Base-by-base conservation (phyloP, 495 filamentous ascomycete species). In the Penicillium verhagenii region DNA sequence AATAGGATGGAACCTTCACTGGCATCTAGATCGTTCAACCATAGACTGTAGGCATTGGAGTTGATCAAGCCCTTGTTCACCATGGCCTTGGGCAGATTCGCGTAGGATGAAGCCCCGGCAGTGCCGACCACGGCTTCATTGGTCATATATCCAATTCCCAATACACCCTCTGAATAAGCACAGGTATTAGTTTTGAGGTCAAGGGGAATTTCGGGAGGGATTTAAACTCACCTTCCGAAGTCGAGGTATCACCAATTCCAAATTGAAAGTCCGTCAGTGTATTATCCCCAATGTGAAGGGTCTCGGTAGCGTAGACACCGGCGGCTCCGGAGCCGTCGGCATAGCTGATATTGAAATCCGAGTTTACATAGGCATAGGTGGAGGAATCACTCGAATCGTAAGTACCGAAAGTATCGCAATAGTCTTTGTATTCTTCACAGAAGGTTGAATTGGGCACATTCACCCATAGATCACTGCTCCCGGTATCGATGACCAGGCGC, bases 391-490 rank as follows among this genome's bases (percentile, higher is more conserved):
- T 89, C n/a, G 88, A 77, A 46, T 81, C 60, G 66, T 90, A 94
- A 8, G 87, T 85, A 13, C 89, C 89, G 10, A 81, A 80, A 19
- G 58, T 65, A 10, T 60, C 53, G 60, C 89, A 93, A 9, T 80
- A 78, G 11, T 78, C 57, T 0, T 52, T 52, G 7, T 53, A 53
- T 3, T 61, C 54, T 7, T 64, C 52, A 61, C 91, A 96, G 16
- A 89, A 68, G 3, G 66, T 57, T 6, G 89, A 93, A 28, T 65
- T 68, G 11, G 79, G 78, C 4, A 87, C 82, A 68, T 95, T 94
- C 21, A 86, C 83, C 92, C 92, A 97, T 3, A 96, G 71, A 72
- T 97, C 92, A 60, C 90, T 94, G 66, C 90, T 95, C 24, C 90
- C 90, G 9, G 90, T 94, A 60, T 94, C 90, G 49, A 94, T 63